phyloP scores from a whole-genome alignment of 148 eudicot species.

The Rhododendron vialii region DNA sequence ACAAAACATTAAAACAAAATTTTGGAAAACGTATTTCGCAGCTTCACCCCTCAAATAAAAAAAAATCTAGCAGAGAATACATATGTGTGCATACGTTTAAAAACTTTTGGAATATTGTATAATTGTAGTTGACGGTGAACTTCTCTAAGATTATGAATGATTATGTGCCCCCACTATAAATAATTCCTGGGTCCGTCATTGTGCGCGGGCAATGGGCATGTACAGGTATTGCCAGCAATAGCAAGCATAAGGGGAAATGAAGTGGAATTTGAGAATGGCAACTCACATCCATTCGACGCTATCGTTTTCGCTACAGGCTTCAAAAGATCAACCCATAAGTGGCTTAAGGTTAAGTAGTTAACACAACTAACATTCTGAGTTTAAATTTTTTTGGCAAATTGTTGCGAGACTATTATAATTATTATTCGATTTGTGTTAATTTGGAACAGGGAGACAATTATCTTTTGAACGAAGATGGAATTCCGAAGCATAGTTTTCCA shows the following conservation, averaged over 20 bases:
- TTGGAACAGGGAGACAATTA: slow-evolving; percentile 50
- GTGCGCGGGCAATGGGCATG: too few species aligned
- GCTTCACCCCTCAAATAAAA: too few species aligned
- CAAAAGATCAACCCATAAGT: slow-evolving; percentile 40
- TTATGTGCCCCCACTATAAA: too few species aligned
- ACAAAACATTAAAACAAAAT: too few species aligned
- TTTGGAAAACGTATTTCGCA: too few species aligned
- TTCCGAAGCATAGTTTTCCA: slow-evolving; percentile 53
- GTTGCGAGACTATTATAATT: background rate
- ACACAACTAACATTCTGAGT: background rate
- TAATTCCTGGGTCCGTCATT: too few species aligned
- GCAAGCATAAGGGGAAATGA: slow-evolving; percentile 39
- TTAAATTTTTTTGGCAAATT: background rate
- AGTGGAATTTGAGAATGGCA: slow-evolving; percentile 44
- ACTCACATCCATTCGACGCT: slow-evolving; percentile 47
- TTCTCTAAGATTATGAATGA: too few species aligned
- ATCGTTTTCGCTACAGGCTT: slow-evolving; percentile 78
- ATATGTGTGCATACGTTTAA: too few species aligned
- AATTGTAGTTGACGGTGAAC: too few species aligned
- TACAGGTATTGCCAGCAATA: slow-evolving; percentile 62
- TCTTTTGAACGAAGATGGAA: slow-evolving; percentile 60
- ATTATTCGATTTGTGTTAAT: background rate
- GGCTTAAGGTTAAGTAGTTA: slow-evolving; percentile 50
- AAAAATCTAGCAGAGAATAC: too few species aligned
- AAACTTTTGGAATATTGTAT: too few species aligned